Evolutionary conservation across 495 filamentous ascomycete species (phyloP).

Genomic region (Podospora fimiseda): DNA sequence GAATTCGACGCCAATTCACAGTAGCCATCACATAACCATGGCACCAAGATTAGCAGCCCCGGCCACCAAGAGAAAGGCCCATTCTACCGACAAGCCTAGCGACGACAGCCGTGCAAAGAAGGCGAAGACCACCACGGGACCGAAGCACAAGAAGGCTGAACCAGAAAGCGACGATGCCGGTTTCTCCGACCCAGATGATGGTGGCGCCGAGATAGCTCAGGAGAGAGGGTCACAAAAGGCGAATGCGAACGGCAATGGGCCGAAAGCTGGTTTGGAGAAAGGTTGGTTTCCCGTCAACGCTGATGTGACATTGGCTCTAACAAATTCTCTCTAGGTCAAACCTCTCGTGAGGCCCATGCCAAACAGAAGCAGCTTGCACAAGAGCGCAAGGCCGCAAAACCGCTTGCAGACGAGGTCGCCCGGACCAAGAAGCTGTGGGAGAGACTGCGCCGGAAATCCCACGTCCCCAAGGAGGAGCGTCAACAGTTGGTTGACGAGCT

Average conservation of each 20-base stretch:
- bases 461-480: conserved; percentile 78
- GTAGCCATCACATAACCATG: too few species aligned
- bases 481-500: conserved; percentile 81
- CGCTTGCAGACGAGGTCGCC: conserved; percentile 80
- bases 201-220: conserved; percentile 23
- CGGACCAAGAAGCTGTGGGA: conserved; percentile 97
- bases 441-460: conserved; percentile 80
- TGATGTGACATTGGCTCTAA: too few species aligned
- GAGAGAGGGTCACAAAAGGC: conserved; percentile 11
- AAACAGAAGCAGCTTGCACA: conserved; percentile 85
- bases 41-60: conserved; percentile 21
- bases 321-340: conserved; percentile 14
- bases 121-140: conserved; percentile 32
- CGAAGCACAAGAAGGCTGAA: conserved; percentile 25
- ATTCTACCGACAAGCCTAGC: conserved; percentile 29
- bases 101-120: conserved; percentile 36
- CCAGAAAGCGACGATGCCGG: conserved; percentile 30
- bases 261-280: conserved; percentile 26
- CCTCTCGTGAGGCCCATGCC: conserved; percentile 76
- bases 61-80: conserved; percentile 35
- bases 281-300: conserved; percentile 21
- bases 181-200: conserved; percentile 32
- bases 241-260: conserved; percentile 16
- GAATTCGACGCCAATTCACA: too few species aligned
- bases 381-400: conserved; percentile 88